These are phyloP conservation scores for Pythium myriotylum DNA, from an alignment of 352 stramenopile genomes.

Conservation along the genomic window DNA sequence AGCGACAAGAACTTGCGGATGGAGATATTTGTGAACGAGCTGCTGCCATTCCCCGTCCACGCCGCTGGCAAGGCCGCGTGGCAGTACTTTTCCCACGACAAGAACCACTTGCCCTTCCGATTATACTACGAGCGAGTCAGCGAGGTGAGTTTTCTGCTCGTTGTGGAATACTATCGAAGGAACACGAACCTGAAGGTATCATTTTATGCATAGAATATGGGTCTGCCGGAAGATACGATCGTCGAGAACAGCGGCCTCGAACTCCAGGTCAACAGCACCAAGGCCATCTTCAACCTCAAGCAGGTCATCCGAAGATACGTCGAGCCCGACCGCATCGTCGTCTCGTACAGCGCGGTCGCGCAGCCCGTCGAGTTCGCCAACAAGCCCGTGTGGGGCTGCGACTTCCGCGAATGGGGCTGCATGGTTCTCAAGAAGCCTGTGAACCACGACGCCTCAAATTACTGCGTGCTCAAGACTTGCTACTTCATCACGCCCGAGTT, in stretches of 20 bases:
- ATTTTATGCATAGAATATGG: conserved; percentile 8
- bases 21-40: conserved; percentile 22
- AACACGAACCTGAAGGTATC: too few relatives aligned
- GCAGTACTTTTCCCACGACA: conserved; percentile 23
- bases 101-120: conserved; percentile 22
- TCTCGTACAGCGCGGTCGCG: conserved; percentile 54
- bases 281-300: conserved; percentile 48
- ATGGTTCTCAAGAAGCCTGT: conserved; percentile 46
- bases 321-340: conserved; percentile 45
- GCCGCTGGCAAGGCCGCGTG: conserved; percentile 16
- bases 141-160: conserved; percentile 7
- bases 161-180: background rate
- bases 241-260: conserved; percentile 59
- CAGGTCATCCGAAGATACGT: conserved; percentile 52
- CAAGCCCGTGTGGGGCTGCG: conserved; percentile 41
- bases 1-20: conserved; percentile 10
- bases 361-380: conserved; percentile 54
- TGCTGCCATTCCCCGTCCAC: conserved; percentile 23
- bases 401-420: conserved; percentile 59
- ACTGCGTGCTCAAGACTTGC: conserved; percentile 49
- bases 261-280: conserved; percentile 45
- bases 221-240: conserved; percentile 49
- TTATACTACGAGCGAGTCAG: conserved; percentile 22
- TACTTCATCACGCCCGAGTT: conserved; percentile 56
- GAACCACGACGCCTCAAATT: conserved; percentile 24